These are phyloP conservation scores for Silene vulgaris DNA, from an alignment of 179 eudicot genomes.

Conservation along the genomic window DNA sequence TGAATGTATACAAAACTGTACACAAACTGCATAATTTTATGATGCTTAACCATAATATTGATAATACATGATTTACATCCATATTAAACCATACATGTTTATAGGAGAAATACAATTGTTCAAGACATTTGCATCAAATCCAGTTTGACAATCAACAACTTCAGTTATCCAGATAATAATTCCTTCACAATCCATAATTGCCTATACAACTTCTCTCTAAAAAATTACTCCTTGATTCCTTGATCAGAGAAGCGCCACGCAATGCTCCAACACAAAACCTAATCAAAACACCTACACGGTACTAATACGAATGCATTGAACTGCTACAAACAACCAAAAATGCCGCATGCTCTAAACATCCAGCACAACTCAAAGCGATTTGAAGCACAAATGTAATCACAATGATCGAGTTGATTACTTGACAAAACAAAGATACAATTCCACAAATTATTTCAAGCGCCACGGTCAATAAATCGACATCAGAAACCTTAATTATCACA, in stretches of 20 bases:
- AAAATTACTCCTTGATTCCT: too few species aligned
- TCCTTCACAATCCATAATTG: too few species aligned
- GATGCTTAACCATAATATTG: neutral
- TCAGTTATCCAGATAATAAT: too few species aligned
- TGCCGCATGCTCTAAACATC: neutral
- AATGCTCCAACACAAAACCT: too few species aligned
- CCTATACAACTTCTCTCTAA: too few species aligned
- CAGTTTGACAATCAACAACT: neutral
- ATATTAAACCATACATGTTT: neutral
- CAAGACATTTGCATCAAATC: too few species aligned
- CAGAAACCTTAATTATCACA: neutral
- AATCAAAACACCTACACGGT: too few species aligned
- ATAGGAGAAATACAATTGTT: neutral
- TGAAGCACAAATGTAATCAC: neutral
- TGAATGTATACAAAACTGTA: neutral
- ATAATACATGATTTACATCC: neutral
- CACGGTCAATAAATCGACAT: neutral
- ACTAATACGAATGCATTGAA: too few species aligned
- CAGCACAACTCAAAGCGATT: neutral
- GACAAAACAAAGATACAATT: neutral
- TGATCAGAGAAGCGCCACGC: too few species aligned
- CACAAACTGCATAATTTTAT: neutral
- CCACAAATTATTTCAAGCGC: neutral
- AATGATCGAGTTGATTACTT: neutral
- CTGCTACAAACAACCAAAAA: neutral